These are phyloP conservation scores for Aspergillus spinulosporus DNA, from an alignment of 2,329 filamentous ascomycete species.

Conservation along the genomic window DNA sequence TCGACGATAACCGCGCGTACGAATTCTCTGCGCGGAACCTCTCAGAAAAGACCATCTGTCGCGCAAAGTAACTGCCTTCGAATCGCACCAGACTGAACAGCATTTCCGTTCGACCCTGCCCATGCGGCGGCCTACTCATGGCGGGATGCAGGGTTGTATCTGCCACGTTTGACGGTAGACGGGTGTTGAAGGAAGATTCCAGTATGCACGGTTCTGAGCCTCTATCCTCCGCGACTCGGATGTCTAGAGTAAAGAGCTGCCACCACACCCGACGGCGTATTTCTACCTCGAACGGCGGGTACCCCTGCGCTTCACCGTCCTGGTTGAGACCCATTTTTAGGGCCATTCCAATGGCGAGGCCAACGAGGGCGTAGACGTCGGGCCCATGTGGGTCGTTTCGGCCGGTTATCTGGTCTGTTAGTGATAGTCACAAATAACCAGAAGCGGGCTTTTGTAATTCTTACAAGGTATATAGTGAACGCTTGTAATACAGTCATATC, in stretches of 20 bases:
- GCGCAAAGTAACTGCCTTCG: conserved; percentile 22
- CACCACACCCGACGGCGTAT: conserved; percentile 28
- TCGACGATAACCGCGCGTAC: conserved; percentile 15
- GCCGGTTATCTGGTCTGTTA: conserved; percentile 18
- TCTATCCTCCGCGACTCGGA: conserved; percentile 20
- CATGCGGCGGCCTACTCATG: conserved; percentile 12
- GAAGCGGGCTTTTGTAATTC: background rate
- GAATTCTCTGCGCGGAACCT: conserved; percentile 22
- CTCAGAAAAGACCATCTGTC: conserved; percentile 25
- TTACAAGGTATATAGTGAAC: conserved; percentile 25
- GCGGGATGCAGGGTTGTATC: conserved; percentile 18
- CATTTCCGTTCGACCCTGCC: conserved; percentile 26
- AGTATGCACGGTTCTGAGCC: conserved; percentile 15
- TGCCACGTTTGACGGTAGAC: conserved; percentile 17
- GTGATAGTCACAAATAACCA: too few relatives aligned
- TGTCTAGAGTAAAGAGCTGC: conserved; percentile 26
- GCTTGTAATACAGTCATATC: conserved; percentile 24
- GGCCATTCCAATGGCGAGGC: conserved; percentile 17
- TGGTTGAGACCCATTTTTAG: conserved; percentile 19
- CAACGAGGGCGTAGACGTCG: conserved; percentile 13
- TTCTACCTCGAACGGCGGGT: conserved; percentile 23
- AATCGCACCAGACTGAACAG: conserved; percentile 25
- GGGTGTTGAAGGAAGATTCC: conserved; percentile 16
- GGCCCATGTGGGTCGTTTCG: conserved; percentile 17
- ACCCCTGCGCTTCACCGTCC: conserved; percentile 7